A percentile compares a stretch with the other conserved stretches of the same genome.
Evolutionary conservation across 495 filamentous ascomycete species (phyloP).

Genomic region (Aspergillus haitiensis): DNA sequence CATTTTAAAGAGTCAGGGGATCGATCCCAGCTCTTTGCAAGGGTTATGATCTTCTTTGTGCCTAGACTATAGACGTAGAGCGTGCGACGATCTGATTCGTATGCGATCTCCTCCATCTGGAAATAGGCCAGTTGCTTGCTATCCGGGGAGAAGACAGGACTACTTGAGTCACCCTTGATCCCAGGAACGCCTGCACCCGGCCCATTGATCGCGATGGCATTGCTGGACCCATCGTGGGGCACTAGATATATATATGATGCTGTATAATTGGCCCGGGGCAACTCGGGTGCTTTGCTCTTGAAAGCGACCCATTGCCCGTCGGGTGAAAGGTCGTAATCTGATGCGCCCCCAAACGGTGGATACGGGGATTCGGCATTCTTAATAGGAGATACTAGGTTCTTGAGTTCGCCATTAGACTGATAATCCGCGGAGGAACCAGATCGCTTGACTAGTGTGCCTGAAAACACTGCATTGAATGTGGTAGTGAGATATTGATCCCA

Average conservation of each 20-base stretch:
- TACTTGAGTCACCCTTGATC: constrained; percentile 36
- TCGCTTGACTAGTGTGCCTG: constrained; percentile 36
- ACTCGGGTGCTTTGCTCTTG: constrained; percentile 45
- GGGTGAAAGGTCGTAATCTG: constrained; percentile 44
- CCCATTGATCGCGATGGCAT: constrained; percentile 37
- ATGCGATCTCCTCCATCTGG: constrained; percentile 40
- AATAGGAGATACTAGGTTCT: constrained; percentile 45
- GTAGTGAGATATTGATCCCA: constrained; percentile 70
- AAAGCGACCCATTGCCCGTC: constrained; percentile 44
- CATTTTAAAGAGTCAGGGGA: constrained; percentile 40
- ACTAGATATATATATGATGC: constrained; percentile 43
- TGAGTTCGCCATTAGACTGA: constrained; percentile 25
- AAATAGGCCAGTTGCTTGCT: constrained; percentile 40
- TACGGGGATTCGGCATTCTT: constrained; percentile 48
- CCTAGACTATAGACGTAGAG: constrained; percentile 38
- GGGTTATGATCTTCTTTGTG: constrained; percentile 29
- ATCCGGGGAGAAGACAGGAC: constrained; percentile 41
- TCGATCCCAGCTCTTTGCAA: constrained; percentile 44
- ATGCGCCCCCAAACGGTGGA: constrained; percentile 41
- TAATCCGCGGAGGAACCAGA: constrained; percentile 15
- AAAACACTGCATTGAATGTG: constrained; percentile 48
- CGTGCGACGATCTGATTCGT: constrained; percentile 40
- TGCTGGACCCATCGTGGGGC: constrained; percentile 37
- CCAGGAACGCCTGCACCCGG: constrained; percentile 31
- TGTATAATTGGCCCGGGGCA: constrained; percentile 41